Conservation (phyloP, 805 yeast genomes). For the Starmerella davenportii region DNA sequence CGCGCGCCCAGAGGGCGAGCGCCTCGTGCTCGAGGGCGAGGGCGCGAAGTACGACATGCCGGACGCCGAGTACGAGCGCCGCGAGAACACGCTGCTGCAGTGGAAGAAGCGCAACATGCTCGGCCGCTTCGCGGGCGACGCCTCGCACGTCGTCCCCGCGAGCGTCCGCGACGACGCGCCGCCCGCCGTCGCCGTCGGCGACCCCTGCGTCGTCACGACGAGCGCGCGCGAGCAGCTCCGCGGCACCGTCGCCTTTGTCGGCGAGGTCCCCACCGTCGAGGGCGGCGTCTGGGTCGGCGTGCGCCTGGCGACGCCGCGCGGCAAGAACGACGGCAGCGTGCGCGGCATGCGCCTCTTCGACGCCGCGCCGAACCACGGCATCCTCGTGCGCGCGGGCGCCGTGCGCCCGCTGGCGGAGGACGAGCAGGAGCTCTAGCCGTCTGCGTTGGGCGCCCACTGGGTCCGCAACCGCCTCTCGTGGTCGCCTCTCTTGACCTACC, state of each 20-base stretch:
- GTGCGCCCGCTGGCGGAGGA: slow-evolving; percentile 54
- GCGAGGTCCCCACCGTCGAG: slow-evolving; percentile 40
- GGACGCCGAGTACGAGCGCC: slow-evolving; percentile 42
- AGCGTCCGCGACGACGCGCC: not conserved
- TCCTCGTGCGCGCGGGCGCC: slow-evolving; percentile 52
- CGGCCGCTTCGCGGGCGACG: slow-evolving; percentile 51
- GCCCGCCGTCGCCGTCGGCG: slow-evolving; percentile 11
- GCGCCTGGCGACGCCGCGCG: slow-evolving; percentile 68
- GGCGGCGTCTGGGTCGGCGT: slow-evolving; percentile 56
- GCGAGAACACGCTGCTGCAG: slow-evolving; percentile 44
- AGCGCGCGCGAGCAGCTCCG: slow-evolving; percentile 30
- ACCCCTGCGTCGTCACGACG: slow-evolving; percentile 20
- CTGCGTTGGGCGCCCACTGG: too few species aligned
- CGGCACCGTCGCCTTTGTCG: slow-evolving; percentile 57
- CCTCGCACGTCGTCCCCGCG: slow-evolving; percentile 14
- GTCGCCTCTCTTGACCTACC: too few species aligned
- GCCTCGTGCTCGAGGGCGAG: slow-evolving; percentile 22
- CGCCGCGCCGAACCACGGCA: slow-evolving; percentile 44
- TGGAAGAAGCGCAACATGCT: slow-evolving; percentile 58
- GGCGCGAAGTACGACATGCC: slow-evolving; percentile 32
- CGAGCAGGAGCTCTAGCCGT: slow-evolving; percentile 26
- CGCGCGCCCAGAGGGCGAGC: slow-evolving; percentile 20
- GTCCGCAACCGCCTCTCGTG: too few species aligned
- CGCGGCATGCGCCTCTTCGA: slow-evolving; percentile 43
- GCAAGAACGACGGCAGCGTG: slow-evolving; percentile 67